Evolutionary conservation across 225 moss, liverwort and hornwort species (phyloP).

Genomic region (Neckera pumila): DNA sequence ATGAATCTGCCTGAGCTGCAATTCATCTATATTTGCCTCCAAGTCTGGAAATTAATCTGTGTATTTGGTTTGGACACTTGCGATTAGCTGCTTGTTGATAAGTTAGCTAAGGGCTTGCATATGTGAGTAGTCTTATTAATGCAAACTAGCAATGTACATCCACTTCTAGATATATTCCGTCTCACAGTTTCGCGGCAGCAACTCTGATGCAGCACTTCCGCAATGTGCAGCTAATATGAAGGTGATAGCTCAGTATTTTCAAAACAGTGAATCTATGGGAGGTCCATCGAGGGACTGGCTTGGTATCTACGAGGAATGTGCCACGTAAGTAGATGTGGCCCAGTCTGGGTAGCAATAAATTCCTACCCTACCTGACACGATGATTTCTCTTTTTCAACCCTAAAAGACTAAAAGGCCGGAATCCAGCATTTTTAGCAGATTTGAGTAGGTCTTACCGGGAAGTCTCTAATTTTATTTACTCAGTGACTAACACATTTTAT

Average conservation of each 20-base stretch:
- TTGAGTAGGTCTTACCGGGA: not conserved
- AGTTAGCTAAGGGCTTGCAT: not conserved
- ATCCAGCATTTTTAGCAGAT: not conserved
- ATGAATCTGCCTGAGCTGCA: not conserved
- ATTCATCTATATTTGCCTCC: not conserved
- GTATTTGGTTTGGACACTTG: not conserved
- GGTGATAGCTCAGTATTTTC: constrained; percentile 86
- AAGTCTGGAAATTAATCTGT: not conserved
- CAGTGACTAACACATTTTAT: not conserved
- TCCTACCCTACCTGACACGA: not conserved
- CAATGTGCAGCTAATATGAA: constrained; percentile 74
- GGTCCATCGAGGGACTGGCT: constrained; percentile 92
- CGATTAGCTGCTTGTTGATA: not conserved
- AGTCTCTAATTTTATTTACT: not conserved
- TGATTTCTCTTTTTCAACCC: not conserved
- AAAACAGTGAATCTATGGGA: constrained; percentile 83
- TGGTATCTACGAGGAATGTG: constrained; percentile 87
- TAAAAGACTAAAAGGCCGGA: not conserved
- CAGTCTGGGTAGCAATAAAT: not conserved
- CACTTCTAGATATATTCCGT: not conserved
- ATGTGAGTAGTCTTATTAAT: not conserved
- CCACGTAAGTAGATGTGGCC: constrained; percentile 50
- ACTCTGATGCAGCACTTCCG: not conserved
- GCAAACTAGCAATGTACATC: not conserved
- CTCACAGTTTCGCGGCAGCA: not conserved